phyloP scores from a whole-genome alignment of 2,329 filamentous ascomycete species.

The Teratosphaeriaceae sp. region DNA sequence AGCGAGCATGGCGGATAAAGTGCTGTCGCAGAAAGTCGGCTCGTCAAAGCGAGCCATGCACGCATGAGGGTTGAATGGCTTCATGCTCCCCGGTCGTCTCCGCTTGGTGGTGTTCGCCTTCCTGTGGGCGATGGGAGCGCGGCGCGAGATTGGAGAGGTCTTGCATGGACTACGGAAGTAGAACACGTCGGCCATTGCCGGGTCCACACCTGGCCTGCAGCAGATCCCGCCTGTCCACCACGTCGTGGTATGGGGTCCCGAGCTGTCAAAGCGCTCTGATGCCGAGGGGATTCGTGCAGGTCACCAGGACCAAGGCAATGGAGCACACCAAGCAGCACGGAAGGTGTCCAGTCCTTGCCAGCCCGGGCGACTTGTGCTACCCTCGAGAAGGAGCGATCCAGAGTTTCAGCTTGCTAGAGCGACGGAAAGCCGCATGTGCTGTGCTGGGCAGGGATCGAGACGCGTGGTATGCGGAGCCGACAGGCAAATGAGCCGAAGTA shows the following conservation, averaged over 20 bases:
- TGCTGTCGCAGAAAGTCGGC: conserved; percentile 21
- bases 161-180: conserved; percentile 20
- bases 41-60: conserved; percentile 24
- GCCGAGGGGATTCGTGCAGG: conserved; percentile 1
- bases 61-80: conserved; percentile 14
- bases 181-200: conserved; percentile 14
- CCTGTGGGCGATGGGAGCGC: conserved; percentile 11
- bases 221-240: conserved; percentile 5
- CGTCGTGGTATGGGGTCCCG: conserved; percentile 1
- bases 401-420: conserved; percentile 4
- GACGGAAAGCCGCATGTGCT: conserved; percentile 7
- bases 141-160: conserved; percentile 7
- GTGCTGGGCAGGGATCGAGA: conserved; percentile 4
- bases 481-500: not conserved
- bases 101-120: conserved; percentile 12
- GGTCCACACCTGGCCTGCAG: not conserved
- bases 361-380: not conserved
- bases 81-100: conserved; percentile 12
- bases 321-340: not conserved
- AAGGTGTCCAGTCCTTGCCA: conserved; percentile 1
- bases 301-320: conserved; percentile 5
- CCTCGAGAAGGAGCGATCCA: conserved; percentile 1
- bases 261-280: conserved; percentile 4
- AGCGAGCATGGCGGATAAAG: conserved; percentile 13
- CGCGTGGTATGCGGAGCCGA: conserved; percentile 6